phyloP scores from a whole-genome alignment of 2,329 filamentous ascomycete species.

The Calonectria hongkongensis region DNA sequence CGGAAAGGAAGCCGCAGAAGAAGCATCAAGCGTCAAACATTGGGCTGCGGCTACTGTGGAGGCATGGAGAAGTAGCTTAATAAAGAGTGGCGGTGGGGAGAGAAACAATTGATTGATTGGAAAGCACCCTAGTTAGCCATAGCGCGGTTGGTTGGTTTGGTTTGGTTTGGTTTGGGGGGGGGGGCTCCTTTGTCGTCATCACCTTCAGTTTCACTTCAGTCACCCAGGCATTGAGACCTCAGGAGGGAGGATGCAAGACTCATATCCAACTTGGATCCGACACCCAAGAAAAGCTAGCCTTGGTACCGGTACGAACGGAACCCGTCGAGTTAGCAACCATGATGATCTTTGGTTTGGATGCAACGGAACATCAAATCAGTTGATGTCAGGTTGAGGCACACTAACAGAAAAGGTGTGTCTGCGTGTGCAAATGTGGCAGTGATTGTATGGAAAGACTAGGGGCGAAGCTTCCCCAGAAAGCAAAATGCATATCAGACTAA shows the following conservation, averaged over 20 bases:
- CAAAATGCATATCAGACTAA: constrained; percentile 30
- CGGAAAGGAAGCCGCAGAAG: constrained; percentile 35
- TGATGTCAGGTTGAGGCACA: constrained; percentile 49
- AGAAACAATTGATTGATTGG: constrained; percentile 12
- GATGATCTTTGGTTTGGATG: constrained; percentile 46
- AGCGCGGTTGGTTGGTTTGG: not conserved
- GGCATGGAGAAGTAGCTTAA: constrained; percentile 5
- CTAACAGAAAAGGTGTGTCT: constrained; percentile 37
- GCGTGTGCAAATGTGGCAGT: constrained; percentile 43
- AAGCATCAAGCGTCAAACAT: constrained; percentile 23
- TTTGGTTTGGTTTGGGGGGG: not conserved
- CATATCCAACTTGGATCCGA: not conserved
- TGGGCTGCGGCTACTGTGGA: not conserved
- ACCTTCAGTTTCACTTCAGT: not conserved
- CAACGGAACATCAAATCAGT: constrained; percentile 47
- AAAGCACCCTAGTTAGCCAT: constrained; percentile 1
- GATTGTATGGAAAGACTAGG: constrained; percentile 24
- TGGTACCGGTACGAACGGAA: constrained; percentile 32
- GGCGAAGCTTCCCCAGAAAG: constrained; percentile 33
- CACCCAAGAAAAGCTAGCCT: constrained; percentile 24
- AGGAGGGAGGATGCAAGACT: not conserved
- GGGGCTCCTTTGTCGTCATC: not conserved
- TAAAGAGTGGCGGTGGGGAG: not conserved
- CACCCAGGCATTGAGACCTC: not conserved
- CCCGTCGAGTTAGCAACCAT: constrained; percentile 6